Conservation (phyloP, 2,329 filamentous ascomycete species). For the Trichoderma sp. region DNA sequence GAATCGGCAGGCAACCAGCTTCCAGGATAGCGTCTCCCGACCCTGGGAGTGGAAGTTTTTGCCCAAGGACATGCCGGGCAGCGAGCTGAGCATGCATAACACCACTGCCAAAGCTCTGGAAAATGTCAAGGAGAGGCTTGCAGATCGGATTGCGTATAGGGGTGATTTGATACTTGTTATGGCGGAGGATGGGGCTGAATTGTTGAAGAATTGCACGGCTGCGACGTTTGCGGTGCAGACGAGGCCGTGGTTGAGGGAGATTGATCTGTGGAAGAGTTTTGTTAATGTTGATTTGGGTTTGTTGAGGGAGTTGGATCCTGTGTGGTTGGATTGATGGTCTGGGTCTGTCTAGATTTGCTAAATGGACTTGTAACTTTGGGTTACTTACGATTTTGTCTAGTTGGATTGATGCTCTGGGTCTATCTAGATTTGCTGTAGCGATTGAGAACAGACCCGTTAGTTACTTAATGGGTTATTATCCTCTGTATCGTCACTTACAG, state of each 20-base stretch:
- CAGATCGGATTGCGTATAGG: constrained; percentile 24
- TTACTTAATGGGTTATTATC: no score
- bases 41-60: constrained; percentile 34
- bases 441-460: no score
- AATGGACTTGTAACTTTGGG: neutral
- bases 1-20: constrained; percentile 27
- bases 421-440: no score
- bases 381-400: neutral
- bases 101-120: constrained; percentile 23
- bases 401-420: no score
- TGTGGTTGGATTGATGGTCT: constrained; percentile 28
- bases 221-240: constrained; percentile 33
- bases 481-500: no score
- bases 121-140: constrained; percentile 25
- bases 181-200: constrained; percentile 26
- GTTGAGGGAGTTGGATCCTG: constrained; percentile 25
- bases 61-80: constrained; percentile 32
- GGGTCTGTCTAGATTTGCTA: neutral
- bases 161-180: constrained; percentile 33
- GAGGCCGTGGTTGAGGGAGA: constrained; percentile 33
- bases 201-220: constrained; percentile 29
- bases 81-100: constrained; percentile 30
- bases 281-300: constrained; percentile 31
- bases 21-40: constrained; percentile 30
- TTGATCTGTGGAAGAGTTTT: constrained; percentile 35